Conservation (phyloP, 768 basidiomycete species). For the Podaxis sp. region DNA sequence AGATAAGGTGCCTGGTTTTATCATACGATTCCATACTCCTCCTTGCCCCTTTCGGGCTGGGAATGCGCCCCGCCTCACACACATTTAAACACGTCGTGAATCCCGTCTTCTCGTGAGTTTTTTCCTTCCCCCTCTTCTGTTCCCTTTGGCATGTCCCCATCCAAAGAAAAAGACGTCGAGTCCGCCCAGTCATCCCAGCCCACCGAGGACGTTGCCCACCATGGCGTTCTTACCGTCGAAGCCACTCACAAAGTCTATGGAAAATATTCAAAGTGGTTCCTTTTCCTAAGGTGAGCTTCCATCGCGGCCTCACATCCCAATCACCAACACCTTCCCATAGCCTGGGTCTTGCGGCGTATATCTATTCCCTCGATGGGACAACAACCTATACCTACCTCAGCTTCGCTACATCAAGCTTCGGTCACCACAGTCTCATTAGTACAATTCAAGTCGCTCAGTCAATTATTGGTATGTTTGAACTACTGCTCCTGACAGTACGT, state of each 20-base stretch:
- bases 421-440: constrained; percentile 52
- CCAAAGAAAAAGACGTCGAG: constrained; percentile 23
- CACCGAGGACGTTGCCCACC: constrained; percentile 27
- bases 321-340: constrained; percentile 27
- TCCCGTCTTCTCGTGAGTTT: not conserved
- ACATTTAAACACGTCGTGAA: not conserved
- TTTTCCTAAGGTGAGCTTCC: constrained; percentile 55
- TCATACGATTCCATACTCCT: not conserved
- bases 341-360: constrained; percentile 68
- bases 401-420: constrained; percentile 55
- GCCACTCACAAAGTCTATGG: constrained; percentile 53
- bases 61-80: not conserved
- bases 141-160: constrained; percentile 17
- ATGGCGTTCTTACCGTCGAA: constrained; percentile 49
- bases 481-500: not conserved
- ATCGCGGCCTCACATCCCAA: not conserved
- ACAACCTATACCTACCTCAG: constrained; percentile 68
- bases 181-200: constrained; percentile 7
- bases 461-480: constrained; percentile 46
- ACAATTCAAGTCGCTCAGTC: constrained; percentile 55
- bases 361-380: constrained; percentile 71
- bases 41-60: not conserved
- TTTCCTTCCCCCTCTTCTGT: not conserved
- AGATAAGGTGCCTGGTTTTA: not conserved
- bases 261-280: constrained; percentile 54